Conservation (phyloP, 1,284 basidiomycete species). For the Papiliotrema laurentii region DNA sequence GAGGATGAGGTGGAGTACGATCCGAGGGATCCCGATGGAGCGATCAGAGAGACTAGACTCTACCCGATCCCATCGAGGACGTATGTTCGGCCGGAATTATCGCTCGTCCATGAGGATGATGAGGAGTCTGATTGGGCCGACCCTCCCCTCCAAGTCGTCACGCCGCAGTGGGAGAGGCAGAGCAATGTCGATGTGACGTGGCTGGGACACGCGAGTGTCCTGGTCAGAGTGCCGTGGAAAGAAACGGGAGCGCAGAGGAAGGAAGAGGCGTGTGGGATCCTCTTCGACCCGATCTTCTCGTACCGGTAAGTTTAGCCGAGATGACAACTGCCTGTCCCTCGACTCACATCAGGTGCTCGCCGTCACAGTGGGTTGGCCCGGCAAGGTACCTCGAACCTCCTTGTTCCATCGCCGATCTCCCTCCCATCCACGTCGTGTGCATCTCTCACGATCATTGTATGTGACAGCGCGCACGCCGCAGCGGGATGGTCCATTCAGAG, state of each 20-base stretch:
- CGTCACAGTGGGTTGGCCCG: slow-evolving; percentile 44
- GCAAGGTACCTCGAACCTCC: slow-evolving; percentile 41
- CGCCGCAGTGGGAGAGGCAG: slow-evolving; percentile 30
- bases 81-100: slow-evolving; percentile 34
- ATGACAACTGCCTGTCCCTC: not conserved
- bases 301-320: slow-evolving; percentile 28
- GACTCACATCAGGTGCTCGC: slow-evolving; percentile 35
- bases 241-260: slow-evolving; percentile 7
- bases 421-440: slow-evolving; percentile 40
- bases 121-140: slow-evolving; percentile 44
- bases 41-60: slow-evolving; percentile 5
- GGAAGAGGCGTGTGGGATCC: slow-evolving; percentile 31
- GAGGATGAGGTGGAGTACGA: slow-evolving; percentile 10
- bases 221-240: slow-evolving; percentile 42
- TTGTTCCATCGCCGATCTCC: slow-evolving; percentile 40
- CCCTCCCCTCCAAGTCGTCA: slow-evolving; percentile 35
- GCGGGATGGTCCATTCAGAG: not conserved
- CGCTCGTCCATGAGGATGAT: slow-evolving; percentile 26
- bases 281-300: slow-evolving; percentile 49
- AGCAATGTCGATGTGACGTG: slow-evolving; percentile 39
- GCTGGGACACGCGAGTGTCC: slow-evolving; percentile 44
- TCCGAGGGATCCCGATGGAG: slow-evolving; percentile 6
- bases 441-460: slow-evolving; percentile 48
- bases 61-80: slow-evolving; percentile 10
- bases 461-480: no score